Evolutionary conservation across 2,329 filamentous ascomycete species (phyloP).

Genomic region (Botrytis hyacinthi): DNA sequence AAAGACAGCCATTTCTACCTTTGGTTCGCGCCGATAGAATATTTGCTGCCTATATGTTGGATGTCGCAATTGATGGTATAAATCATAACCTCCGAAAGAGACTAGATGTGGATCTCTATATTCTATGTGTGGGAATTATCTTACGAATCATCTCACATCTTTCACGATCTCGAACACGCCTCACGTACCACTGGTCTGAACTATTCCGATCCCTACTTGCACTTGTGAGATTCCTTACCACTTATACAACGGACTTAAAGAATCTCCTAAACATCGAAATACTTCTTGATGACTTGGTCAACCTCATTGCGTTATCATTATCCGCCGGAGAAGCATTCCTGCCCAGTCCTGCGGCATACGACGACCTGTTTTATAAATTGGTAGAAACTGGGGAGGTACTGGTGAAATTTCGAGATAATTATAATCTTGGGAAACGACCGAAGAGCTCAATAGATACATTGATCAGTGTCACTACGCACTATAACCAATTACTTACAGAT

Average conservation of each 20-base stretch:
- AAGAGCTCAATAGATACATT: conserved; percentile 79
- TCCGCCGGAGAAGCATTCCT: conserved; percentile 88
- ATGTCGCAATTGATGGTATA: conserved; percentile 85
- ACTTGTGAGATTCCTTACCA: conserved; percentile 85
- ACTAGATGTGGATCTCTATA: conserved; percentile 82
- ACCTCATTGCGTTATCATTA: conserved; percentile 78
- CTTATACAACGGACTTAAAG: conserved; percentile 77
- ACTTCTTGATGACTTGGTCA: conserved; percentile 74
- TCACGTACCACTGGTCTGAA: conserved; percentile 92
- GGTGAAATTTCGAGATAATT: conserved; percentile 76
- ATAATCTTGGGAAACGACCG: conserved; percentile 55
- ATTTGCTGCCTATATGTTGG: conserved; percentile 73
- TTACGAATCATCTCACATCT: conserved; percentile 81
- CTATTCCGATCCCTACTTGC: conserved; percentile 87
- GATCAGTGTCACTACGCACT: conserved; percentile 79
- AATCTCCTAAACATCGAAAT: conserved; percentile 65
- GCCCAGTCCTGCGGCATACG: conserved; percentile 81
- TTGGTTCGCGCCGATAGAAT: conserved; percentile 69
- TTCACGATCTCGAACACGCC: conserved; percentile 74
- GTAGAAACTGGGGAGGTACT: conserved; percentile 87
- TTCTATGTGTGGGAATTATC: conserved; percentile 75
- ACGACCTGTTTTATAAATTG: conserved; percentile 97
- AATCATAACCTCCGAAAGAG: conserved; percentile 89
- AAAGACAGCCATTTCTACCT: conserved; percentile 82
- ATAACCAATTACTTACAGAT: conserved; percentile 74